Percentiles rank a stretch among this genome's conserved stretches.
phyloP scores from a whole-genome alignment of 768 basidiomycete species.

The Lepiota subincarnata region DNA sequence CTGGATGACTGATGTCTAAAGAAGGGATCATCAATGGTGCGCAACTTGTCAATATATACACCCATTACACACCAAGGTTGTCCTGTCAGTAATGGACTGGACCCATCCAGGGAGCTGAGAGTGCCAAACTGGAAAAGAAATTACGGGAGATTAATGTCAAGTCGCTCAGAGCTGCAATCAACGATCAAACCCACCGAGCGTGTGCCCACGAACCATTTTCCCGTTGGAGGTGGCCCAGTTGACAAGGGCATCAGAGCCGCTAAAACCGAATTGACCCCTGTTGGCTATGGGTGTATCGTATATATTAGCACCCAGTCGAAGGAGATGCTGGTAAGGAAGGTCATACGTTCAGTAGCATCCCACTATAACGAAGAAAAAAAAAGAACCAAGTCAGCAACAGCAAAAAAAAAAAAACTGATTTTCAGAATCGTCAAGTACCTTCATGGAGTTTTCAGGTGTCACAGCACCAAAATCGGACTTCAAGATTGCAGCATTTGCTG shows the following conservation, averaged over 20 bases:
- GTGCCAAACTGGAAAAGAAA: conserved; percentile 31
- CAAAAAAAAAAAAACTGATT: not conserved
- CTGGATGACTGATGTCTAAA: conserved; percentile 30
- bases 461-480: conserved; percentile 33
- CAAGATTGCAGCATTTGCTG: conserved; percentile 28
- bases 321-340: not conserved
- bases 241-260: conserved; percentile 30
- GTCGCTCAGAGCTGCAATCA: conserved; percentile 16
- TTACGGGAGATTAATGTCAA: conserved; percentile 11
- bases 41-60: not conserved
- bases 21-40: not conserved
- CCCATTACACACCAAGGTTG: conserved; percentile 22
- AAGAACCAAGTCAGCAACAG: not conserved
- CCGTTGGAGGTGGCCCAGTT: conserved; percentile 37
- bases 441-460: conserved; percentile 41
- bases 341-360: conserved; percentile 33
- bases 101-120: conserved; percentile 37
- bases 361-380: conserved; percentile 18
- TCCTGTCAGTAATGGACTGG: conserved; percentile 26
- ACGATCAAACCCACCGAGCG: conserved; percentile 23
- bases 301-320: not conserved
- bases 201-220: conserved; percentile 40
- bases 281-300: conserved; percentile 13
- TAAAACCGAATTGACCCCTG: conserved; percentile 30
- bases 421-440: conserved; percentile 17